Conservation (phyloP, 2,329 filamentous ascomycete genomes). For the Fusarium fujikuroi region DNA sequence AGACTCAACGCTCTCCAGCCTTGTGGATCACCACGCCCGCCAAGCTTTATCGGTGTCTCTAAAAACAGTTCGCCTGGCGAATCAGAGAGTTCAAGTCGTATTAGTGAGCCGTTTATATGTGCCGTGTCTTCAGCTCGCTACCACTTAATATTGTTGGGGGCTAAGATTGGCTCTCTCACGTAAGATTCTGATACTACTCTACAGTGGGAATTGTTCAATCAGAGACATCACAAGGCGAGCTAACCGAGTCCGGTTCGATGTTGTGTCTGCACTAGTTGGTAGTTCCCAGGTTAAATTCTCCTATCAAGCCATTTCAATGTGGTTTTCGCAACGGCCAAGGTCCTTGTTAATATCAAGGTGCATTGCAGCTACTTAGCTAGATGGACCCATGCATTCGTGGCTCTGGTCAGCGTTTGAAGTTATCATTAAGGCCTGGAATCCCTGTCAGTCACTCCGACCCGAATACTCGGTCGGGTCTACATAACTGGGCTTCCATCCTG, state of each 20-base stretch:
- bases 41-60: constrained; percentile 5
- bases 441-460: background rate
- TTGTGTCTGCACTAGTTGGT: background rate
- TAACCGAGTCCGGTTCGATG: background rate
- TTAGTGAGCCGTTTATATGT: background rate
- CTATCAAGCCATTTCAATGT: background rate
- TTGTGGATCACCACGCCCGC: constrained; percentile 8
- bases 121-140: background rate
- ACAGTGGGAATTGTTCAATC: background rate
- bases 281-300: background rate
- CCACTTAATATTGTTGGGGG: constrained; percentile 15
- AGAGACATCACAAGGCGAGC: background rate
- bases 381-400: background rate
- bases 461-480: background rate
- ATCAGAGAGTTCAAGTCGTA: background rate
- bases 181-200: constrained; percentile 17
- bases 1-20: background rate
- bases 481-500: background rate
- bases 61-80: background rate
- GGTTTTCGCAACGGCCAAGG: background rate
- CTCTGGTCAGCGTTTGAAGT: background rate
- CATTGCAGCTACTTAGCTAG: background rate
- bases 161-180: constrained; percentile 12
- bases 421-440: background rate
- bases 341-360: background rate